Percentiles rank a stretch among this genome's conserved stretches.
Evolutionary conservation across 1,139 yeast species (phyloP).

Genomic region (Debaryomyces subglobosus): DNA sequence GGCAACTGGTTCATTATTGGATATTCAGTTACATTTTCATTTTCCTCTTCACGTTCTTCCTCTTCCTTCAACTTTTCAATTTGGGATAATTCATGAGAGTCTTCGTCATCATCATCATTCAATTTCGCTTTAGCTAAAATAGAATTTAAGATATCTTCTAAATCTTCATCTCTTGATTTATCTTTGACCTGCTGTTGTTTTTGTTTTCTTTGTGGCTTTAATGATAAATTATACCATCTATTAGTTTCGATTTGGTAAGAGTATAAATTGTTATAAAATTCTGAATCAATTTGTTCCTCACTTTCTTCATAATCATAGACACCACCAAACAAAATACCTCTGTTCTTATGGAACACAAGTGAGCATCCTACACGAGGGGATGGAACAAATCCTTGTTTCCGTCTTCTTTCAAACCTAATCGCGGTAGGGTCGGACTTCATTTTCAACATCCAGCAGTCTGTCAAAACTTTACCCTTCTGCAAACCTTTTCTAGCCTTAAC

Average conservation of each 20-base stretch:
- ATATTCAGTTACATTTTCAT: slow-evolving; percentile 45
- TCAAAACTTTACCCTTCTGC: slow-evolving; percentile 89
- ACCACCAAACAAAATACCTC: slow-evolving; percentile 95
- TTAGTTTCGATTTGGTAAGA: slow-evolving; percentile 85
- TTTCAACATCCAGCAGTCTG: slow-evolving; percentile 84
- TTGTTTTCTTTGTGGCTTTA: slow-evolving; percentile 66
- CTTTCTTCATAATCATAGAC: slow-evolving; percentile 95
- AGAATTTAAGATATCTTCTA: slow-evolving; percentile 77
- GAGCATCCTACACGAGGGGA: slow-evolving; percentile 95
- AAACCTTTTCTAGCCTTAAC: slow-evolving; percentile 87
- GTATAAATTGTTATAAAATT: slow-evolving; percentile 77
- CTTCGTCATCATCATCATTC: slow-evolving; percentile 56
- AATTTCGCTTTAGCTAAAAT: slow-evolving; percentile 74
- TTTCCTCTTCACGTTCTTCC: slow-evolving; percentile 42
- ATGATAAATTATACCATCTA: slow-evolving; percentile 79
- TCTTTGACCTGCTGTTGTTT: slow-evolving; percentile 46
- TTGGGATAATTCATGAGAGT: slow-evolving; percentile 41
- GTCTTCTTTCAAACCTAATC: slow-evolving; percentile 84
- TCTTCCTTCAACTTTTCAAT: slow-evolving; percentile 42
- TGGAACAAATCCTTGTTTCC: slow-evolving; percentile 87
- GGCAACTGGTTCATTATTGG: slow-evolving; percentile 69
- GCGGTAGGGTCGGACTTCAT: slow-evolving; percentile 86
- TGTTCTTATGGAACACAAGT: slow-evolving; percentile 83
- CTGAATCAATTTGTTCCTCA: slow-evolving; percentile 86
- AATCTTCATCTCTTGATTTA: slow-evolving; percentile 72